A percentile compares a stretch with the other conserved stretches of the same genome.
Evolutionary conservation across 352 stramenopile species (phyloP).

Genomic region (Phytophthora parvispora): DNA sequence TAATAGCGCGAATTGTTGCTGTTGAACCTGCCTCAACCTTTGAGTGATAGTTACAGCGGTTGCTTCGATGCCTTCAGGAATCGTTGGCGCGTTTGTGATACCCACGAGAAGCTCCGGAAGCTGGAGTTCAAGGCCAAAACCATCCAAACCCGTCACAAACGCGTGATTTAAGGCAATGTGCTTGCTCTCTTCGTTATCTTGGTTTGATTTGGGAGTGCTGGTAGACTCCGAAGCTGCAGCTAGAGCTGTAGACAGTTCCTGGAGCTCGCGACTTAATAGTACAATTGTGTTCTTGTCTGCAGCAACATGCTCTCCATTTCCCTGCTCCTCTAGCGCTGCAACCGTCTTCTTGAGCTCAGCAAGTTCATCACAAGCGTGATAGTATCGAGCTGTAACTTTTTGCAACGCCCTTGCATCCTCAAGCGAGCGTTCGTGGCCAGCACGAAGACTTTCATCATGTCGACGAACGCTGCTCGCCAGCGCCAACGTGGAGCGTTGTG

Average conservation of each 20-base stretch:
- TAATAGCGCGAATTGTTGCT: conserved; percentile 26
- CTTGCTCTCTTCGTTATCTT: conserved; percentile 14
- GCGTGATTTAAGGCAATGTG: conserved; percentile 37
- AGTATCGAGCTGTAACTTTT: conserved; percentile 70
- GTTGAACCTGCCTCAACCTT: conserved; percentile 35
- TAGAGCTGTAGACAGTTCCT: conserved; percentile 50
- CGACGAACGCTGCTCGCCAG: conserved; percentile 75
- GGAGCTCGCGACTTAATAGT: conserved; percentile 65
- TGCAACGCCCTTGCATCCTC: conserved; percentile 61
- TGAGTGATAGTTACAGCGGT: conserved; percentile 22
- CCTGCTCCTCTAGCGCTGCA: conserved; percentile 72
- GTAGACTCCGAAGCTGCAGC: not conserved
- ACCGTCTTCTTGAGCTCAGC: conserved; percentile 78
- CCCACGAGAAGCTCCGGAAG: conserved; percentile 42
- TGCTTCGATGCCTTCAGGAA: conserved; percentile 24
- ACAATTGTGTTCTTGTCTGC: conserved; percentile 76
- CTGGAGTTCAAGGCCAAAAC: conserved; percentile 36
- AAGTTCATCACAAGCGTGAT: conserved; percentile 79
- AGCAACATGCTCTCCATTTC: conserved; percentile 70
- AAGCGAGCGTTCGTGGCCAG: conserved; percentile 60
- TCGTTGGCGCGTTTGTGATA: conserved; percentile 13
- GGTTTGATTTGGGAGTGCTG: not conserved
- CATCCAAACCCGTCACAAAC: conserved; percentile 47
- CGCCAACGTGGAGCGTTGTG: conserved; percentile 61
- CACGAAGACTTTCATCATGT: conserved; percentile 81